Conservation (phyloP, 139 green algal genomes). For the Spirogloea muscicola region DNA sequence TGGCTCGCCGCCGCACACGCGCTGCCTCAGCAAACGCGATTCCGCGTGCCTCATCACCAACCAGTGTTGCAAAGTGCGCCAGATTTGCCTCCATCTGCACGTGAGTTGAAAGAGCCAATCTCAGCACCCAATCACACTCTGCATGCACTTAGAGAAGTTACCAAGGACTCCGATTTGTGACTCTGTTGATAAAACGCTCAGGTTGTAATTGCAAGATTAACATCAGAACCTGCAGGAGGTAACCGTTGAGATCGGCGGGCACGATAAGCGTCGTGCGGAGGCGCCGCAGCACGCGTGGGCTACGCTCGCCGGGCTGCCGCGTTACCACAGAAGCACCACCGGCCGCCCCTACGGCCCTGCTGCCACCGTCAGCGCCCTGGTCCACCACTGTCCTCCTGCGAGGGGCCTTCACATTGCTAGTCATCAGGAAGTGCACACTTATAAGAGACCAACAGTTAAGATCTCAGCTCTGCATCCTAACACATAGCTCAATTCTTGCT, state of each 20-base stretch:
- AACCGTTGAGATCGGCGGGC: conserved; percentile 87
- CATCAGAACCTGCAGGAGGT: conserved; percentile 57
- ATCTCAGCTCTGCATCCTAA: no score
- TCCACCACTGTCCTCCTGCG: no score
- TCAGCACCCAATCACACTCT: background rate
- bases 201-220: background rate
- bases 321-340: no score
- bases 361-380: no score
- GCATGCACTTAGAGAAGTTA: background rate
- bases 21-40: background rate
- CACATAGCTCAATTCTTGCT: no score
- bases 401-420: no score
- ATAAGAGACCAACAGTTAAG: no score
- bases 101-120: background rate
- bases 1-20: background rate
- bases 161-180: background rate
- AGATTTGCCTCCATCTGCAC: background rate
- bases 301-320: no score
- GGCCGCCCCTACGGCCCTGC: no score
- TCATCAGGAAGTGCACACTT: no score
- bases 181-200: background rate
- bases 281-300: conserved; percentile 43
- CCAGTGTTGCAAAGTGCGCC: background rate
- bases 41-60: background rate
- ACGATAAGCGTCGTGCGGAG: conserved; percentile 79